Base-by-base conservation (phyloP, 352 stramenopile species). In the Ophiocytium majus region DNA sequence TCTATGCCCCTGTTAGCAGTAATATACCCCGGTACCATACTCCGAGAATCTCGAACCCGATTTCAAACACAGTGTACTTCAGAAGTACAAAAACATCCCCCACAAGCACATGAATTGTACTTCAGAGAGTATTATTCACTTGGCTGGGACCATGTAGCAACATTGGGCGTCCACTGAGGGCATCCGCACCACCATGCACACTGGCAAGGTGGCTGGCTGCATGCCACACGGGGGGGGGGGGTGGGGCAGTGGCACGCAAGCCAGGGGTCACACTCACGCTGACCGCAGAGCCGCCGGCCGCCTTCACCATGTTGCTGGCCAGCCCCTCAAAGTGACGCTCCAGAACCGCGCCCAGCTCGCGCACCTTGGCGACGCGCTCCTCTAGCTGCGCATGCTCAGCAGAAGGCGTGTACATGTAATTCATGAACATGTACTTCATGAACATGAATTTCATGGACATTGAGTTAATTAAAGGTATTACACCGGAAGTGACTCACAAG, bases 271-370 rank as follows among this genome's bases (percentile, higher is more conserved):
- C 10, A 83, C 80, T 83, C 43, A 86, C 49, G 76, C 71, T 85
- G 19, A 85, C 80, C 23, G 86, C 63, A 19, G 81, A 88, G 17
- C 80, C 50, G 10, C 81, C 74, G 28, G 87, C 81, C 19, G 50
- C 63, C 31, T 50, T 57, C 0, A 90, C 82, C 33, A 90, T 23
- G 50, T 85, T 83, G 10, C 37, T 36, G 0, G 83, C 87, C 33
- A 84, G 50, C 9, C 87, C 87, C 23, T 79, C 85, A 71, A 85
- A 90, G 82, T 90, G 84, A 10, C 49, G 63, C 50, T 66, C 50
- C 9, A 89, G 85, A 57, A 89, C 85, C 14, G 79, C 80, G 0
- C 85, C 85, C 19, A 89, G 82, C 82, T 89, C 81, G 23, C 85
- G 49, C 9, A 87, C 63, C 28, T 83, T 84, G 33, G 32, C 17